These are phyloP conservation scores for Castanopsis chinensis DNA, from an alignment of 306 rosid species.

Conservation along the genomic window DNA sequence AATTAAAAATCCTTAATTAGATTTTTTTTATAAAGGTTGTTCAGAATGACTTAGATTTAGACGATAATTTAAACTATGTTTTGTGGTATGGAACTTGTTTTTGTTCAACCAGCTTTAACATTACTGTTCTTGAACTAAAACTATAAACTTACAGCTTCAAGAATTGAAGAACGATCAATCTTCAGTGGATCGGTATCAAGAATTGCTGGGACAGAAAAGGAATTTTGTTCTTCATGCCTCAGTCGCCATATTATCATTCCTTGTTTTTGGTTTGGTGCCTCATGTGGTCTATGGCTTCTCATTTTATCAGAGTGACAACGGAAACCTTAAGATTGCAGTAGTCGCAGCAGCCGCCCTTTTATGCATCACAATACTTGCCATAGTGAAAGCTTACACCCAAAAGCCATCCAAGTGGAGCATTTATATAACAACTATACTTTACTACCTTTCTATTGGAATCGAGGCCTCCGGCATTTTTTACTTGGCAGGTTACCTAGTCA, in stretches of 20 bases:
- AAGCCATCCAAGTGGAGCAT: conserved; percentile 29
- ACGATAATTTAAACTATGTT: too few species aligned
- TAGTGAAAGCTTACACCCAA: conserved; percentile 53
- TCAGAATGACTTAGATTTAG: too few species aligned
- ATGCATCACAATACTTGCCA: conserved; percentile 62
- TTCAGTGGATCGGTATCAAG: too few species aligned
- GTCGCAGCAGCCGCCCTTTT: conserved; percentile 64
- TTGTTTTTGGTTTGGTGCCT: conserved; percentile 63
- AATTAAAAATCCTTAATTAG: too few species aligned
- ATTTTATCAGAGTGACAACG: conserved; percentile 48
- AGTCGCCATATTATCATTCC: conserved; percentile 57
- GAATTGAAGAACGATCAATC: too few species aligned
- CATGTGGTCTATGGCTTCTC: conserved; percentile 73
- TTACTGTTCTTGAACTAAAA: too few species aligned
- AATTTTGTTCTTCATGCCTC: conserved; percentile 57
- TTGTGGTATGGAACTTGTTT: too few species aligned
- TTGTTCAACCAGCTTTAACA: too few species aligned
- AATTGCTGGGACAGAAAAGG: conserved; percentile 28
- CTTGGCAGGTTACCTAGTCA: conserved; percentile 52
- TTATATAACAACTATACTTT: conserved; percentile 47
- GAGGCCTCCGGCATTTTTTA: conserved; percentile 57
- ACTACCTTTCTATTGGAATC: conserved; percentile 43
- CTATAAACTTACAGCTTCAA: too few species aligned
- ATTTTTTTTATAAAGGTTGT: too few species aligned
- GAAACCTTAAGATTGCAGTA: conserved; percentile 62